phyloP scores from a whole-genome alignment of 768 basidiomycete genomes.

The Tylopilus cervinicoccineus region DNA sequence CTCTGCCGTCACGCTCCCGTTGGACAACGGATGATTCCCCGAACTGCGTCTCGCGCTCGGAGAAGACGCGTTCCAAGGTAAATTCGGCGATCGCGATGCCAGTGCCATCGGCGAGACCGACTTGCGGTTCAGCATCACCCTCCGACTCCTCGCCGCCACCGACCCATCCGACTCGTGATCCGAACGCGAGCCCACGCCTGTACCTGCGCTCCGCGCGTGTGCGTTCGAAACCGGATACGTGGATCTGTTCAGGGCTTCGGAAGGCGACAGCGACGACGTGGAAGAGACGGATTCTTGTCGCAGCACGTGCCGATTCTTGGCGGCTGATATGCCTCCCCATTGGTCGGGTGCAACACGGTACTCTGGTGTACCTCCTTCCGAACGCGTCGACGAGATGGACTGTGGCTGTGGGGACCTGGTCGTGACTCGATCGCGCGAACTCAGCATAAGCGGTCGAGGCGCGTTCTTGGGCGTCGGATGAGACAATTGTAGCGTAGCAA shows the following conservation, averaged over 20 bases:
- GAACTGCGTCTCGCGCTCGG: conserved; percentile 36
- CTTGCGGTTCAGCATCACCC: conserved; percentile 60
- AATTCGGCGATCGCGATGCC: conserved; percentile 37
- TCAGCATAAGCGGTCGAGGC: conserved; percentile 66
- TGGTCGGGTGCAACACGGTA: conserved; percentile 28
- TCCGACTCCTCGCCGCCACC: conserved; percentile 39
- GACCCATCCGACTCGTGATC: conserved; percentile 57
- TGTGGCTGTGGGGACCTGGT: conserved; percentile 19
- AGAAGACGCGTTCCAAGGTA: conserved; percentile 34
- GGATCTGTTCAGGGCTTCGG: conserved; percentile 39
- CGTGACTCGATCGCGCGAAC: conserved; percentile 44
- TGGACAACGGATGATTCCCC: conserved; percentile 16
- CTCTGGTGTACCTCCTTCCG: conserved; percentile 35
- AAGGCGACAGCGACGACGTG: conserved; percentile 57
- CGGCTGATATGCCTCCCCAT: conserved; percentile 48
- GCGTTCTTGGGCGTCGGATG: conserved; percentile 42
- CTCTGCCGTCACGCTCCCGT: conserved; percentile 14
- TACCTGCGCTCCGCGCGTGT: conserved; percentile 14
- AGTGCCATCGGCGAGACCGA: conserved; percentile 73
- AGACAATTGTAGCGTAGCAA: conserved; percentile 38
- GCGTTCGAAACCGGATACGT: conserved; percentile 22
- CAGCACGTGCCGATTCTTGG: conserved; percentile 31
- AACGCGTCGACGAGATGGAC: conserved; percentile 25
- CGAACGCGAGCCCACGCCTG: conserved; percentile 36
- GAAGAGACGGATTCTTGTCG: conserved; percentile 61